Base-by-base conservation (phyloP, 495 filamentous ascomycete genomes). In the Antarctomyces pellizariae region DNA sequence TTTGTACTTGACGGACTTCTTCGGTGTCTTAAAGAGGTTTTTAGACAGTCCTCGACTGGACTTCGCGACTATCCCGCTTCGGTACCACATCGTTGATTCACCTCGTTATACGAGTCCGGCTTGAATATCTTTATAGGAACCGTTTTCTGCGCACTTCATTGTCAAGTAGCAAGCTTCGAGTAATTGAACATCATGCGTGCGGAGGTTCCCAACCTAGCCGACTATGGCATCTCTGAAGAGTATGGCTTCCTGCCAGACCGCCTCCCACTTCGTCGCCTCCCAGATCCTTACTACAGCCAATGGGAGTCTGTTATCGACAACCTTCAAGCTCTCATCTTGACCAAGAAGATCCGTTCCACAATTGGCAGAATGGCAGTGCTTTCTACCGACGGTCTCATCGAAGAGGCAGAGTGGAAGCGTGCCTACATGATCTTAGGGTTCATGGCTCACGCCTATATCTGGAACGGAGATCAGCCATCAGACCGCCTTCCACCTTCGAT, bases 391-490 rank as follows among this genome's bases (percentile, higher is more conserved):
- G 63, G 73, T 47, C 62, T 99, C 39, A 61, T 67, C 43, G 62
- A 68, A 32, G 77, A 83, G 44, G 58, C 70, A 33, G 80, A 99
- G 59, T 92, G 83, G 84, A 64, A 78, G 41, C 62, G 84, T 39
- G 84, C 83, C 27, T 93, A 92, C 50, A 67, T 71, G 27, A 56
- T 91, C 19, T 62, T 95, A 29, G 73, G 64, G 11, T 91, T 92
- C 45, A 74, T 93, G 38, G 56, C 80, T 14, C 84, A 95, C 52
- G 73, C 69, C 32, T 95, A 92, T 51, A 77, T 93, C 40, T 99
- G 86, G 86, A 75, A 79, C 40, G 82, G 80, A 45, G 67, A 83
- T 35, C 63, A 54, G 36, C 84, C 89, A 23, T 62, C 58, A 47
- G 71, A 79, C 47, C 67, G 62, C 43, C 63, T 99, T 28, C 86